Base-by-base conservation (phyloP, 176 grass and related monocot genomes). In the Oryza brachyantha region DNA sequence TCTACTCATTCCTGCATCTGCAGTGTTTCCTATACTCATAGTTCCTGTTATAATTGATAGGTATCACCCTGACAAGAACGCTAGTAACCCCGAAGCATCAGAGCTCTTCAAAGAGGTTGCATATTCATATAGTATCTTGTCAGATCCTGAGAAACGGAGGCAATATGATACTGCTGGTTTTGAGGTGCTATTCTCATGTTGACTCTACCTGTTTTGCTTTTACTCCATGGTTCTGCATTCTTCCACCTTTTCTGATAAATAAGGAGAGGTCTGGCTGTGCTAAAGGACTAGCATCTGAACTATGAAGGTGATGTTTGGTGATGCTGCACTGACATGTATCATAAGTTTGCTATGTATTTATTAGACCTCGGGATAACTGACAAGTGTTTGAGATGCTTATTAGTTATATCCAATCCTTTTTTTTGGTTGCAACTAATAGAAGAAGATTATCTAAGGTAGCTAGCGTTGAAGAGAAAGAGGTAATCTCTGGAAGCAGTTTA, bases 31-130 rank as follows among this genome's bases (percentile, higher is more conserved):
- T 61, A 48, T 77, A 39, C 75, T 66, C 59, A 50, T 66, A 72
- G n/a, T 78, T 76, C 19, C 25, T 73, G 81, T 55, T 59, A 36
- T 86, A 29, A 38, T 75, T 67, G 50, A 61, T 72, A 98, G 96
- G 88, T 98, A 98, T 52, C 96, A 98, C 65, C 96, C 96, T 25
- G 96, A 98, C 59, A 98, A 98, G 68, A 98, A 98, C 73, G 89
- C 64, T 45, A 98, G 96, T 81, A 94, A 98, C 74, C 91, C 96
- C 76, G 96, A 98, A 87, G 88, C 96, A 2, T 98, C 96, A 55
- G 96, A 98, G 57, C 96, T 94, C 77, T 98, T 98, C 79, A 98
- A 98, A 90, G 96, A 98, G 89, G 96, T 98, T 74, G 92, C 96
- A 81, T 98, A 95, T 93, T 98, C 96, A 27, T 98, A 98, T 80